Evolutionary conservation across 2,329 filamentous ascomycete species (phyloP).

Genomic region (Sclerotinia minor): DNA sequence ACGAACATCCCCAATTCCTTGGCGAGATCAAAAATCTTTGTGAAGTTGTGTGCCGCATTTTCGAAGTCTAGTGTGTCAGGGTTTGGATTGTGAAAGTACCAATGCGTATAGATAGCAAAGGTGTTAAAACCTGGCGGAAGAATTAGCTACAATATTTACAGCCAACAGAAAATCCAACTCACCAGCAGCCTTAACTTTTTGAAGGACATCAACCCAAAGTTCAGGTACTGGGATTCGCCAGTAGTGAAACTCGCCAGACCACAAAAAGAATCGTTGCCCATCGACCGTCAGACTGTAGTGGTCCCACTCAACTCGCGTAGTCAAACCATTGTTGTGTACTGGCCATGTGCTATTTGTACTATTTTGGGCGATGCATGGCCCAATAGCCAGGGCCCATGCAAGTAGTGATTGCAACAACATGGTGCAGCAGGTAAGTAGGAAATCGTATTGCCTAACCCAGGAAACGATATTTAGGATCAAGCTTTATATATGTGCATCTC

Average conservation of each 20-base stretch:
- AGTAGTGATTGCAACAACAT: slow-evolving; percentile 19
- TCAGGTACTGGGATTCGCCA: slow-evolving; percentile 58
- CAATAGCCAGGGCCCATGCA: slow-evolving; percentile 11
- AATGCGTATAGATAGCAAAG: slow-evolving; percentile 77
- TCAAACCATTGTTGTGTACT: slow-evolving; percentile 21
- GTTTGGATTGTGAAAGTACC: slow-evolving; percentile 60
- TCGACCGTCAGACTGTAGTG: slow-evolving; percentile 22
- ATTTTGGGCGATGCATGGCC: slow-evolving; percentile 19
- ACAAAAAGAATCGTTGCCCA: slow-evolving; percentile 22
- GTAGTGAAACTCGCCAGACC: slow-evolving; percentile 48
- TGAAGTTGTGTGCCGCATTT: slow-evolving; percentile 55
- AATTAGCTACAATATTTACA: too few species aligned
- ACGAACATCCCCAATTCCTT: slow-evolving; percentile 71
- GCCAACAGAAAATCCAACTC: too few species aligned
- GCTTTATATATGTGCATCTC: not conserved
- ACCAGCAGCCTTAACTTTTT: slow-evolving; percentile 74
- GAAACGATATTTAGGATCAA: not conserved
- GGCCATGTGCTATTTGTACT: slow-evolving; percentile 20
- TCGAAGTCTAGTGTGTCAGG: slow-evolving; percentile 71
- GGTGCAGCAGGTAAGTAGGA: not conserved
- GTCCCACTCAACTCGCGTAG: slow-evolving; percentile 24
- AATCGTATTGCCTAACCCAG: not conserved
- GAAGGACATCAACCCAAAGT: slow-evolving; percentile 70
- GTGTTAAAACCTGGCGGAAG: slow-evolving; percentile 57
- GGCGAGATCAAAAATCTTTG: slow-evolving; percentile 73